phyloP scores from a whole-genome alignment of 2,329 filamentous ascomycete species.

The Aspergillus fumigatus region DNA sequence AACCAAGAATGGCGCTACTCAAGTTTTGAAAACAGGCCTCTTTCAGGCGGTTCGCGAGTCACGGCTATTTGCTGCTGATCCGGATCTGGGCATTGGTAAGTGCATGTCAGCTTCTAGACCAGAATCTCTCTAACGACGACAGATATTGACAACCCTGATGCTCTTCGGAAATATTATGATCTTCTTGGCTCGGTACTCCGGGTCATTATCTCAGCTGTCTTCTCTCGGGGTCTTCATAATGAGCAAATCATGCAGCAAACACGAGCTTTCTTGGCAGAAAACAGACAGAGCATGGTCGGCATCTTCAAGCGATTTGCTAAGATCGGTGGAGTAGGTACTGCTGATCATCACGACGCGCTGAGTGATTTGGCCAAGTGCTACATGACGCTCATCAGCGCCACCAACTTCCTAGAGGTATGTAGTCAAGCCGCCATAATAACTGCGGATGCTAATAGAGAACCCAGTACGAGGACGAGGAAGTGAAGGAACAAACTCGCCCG shows the following conservation, averaged over 20 bases:
- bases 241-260: conserved; percentile 67
- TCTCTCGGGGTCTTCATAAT: conserved; percentile 78
- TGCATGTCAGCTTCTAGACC: conserved; percentile 1
- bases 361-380: conserved; percentile 79
- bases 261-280: conserved; percentile 73
- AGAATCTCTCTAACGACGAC: conserved; percentile 13
- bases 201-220: conserved; percentile 74
- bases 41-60: conserved; percentile 78
- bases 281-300: conserved; percentile 77
- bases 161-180: conserved; percentile 76
- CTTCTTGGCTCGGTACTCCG: conserved; percentile 76
- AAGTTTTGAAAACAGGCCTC: conserved; percentile 83
- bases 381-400: conserved; percentile 75
- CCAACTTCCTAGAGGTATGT: conserved; percentile 79
- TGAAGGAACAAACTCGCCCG: conserved; percentile 25
- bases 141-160: conserved; percentile 64
- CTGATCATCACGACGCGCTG: conserved; percentile 57
- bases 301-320: conserved; percentile 86
- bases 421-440: neutral
- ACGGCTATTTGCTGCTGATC: conserved; percentile 82
- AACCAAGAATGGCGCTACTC: conserved; percentile 75
- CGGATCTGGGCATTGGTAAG: conserved; percentile 75
- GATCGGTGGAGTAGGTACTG: conserved; percentile 54
- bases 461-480: conserved; percentile 41
- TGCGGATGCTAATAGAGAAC: conserved; percentile 11